Evolutionary conservation across 2,329 filamentous ascomycete genomes (phyloP).

Genomic region (Cordyceps cicadae): DNA sequence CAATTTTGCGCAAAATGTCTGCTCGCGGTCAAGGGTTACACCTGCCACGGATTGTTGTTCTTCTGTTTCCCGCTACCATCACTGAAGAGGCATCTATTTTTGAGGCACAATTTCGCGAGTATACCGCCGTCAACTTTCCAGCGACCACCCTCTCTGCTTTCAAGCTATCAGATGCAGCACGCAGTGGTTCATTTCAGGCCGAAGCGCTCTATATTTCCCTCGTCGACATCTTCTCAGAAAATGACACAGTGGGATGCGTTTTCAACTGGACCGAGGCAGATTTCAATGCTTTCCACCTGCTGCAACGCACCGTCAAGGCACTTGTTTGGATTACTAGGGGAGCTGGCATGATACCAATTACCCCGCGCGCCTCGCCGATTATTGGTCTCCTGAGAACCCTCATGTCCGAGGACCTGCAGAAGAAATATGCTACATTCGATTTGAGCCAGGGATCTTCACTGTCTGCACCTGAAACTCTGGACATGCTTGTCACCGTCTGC

Average conservation of each 20-base stretch:
- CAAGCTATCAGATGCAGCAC: background rate
- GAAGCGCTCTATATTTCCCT: constrained; percentile 32
- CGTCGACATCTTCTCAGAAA: constrained; percentile 30
- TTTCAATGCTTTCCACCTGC: constrained; percentile 32
- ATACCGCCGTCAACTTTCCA: background rate
- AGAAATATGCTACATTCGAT: constrained; percentile 36
- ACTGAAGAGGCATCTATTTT: background rate
- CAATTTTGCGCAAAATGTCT: background rate
- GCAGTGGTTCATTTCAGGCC: background rate
- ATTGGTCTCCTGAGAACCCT: constrained; percentile 40
- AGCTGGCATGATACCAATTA: constrained; percentile 28
- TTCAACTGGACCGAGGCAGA: constrained; percentile 30
- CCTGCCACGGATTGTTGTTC: background rate
- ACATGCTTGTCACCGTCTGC: constrained; percentile 21
- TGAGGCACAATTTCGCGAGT: background rate
- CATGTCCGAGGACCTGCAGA: constrained; percentile 40
- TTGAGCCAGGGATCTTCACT: constrained; percentile 21
- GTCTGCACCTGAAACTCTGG: constrained; percentile 6
- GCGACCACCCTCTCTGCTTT: background rate
- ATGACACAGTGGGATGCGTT: constrained; percentile 19
- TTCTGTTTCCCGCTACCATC: background rate
- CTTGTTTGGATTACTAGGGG: constrained; percentile 42
- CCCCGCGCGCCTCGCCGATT: constrained; percentile 32
- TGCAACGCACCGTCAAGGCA: constrained; percentile 29
- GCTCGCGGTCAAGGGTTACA: background rate